A percentile compares a stretch with the other conserved stretches of the same genome.
phyloP scores from a whole-genome alignment of 208 protist species.

The Leishmania braziliensis region DNA sequence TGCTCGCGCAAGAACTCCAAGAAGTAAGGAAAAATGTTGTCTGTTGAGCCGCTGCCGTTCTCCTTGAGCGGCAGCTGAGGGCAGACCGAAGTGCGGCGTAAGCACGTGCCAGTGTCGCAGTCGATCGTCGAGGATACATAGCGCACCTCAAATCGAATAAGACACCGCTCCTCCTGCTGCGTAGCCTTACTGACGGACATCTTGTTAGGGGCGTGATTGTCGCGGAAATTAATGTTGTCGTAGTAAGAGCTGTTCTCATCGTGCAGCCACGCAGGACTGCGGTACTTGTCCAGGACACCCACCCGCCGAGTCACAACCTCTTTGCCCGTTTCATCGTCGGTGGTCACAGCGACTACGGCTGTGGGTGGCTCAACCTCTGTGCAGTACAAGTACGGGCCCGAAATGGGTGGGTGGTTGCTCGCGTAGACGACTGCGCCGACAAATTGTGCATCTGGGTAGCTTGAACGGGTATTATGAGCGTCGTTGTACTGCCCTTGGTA shows the following conservation, averaged over 20 bases:
- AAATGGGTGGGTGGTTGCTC: slow-evolving; percentile 69
- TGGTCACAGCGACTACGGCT: not conserved
- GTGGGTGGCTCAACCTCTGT: slow-evolving; percentile 34
- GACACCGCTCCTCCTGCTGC: slow-evolving; percentile 17
- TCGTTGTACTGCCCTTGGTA: slow-evolving; percentile 90
- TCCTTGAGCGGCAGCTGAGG: slow-evolving; percentile 10
- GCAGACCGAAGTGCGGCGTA: slow-evolving; percentile 30
- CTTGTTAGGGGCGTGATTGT: not conserved
- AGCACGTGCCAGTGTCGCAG: slow-evolving; percentile 3
- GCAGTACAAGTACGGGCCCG: slow-evolving; percentile 29
- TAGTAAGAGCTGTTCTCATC: slow-evolving; percentile 28
- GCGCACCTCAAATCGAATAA: slow-evolving; percentile 74
- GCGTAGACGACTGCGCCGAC: slow-evolving; percentile 73
- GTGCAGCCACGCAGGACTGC: slow-evolving; percentile 29
- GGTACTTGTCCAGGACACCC: slow-evolving; percentile 30
- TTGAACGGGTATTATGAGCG: slow-evolving; percentile 72
- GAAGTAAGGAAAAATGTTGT: slow-evolving; percentile 74
- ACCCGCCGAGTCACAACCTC: not conserved
- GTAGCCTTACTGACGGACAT: not conserved
- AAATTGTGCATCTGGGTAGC: slow-evolving; percentile 78
- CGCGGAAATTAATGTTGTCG: slow-evolving; percentile 12
- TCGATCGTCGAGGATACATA: slow-evolving; percentile 29
- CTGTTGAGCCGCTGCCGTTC: slow-evolving; percentile 32
- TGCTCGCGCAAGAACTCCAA: slow-evolving; percentile 75
- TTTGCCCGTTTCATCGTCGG: not conserved